Evolutionary conservation across 2,329 filamentous ascomycete species (phyloP).

Genomic region (Botrytis paeoniae): DNA sequence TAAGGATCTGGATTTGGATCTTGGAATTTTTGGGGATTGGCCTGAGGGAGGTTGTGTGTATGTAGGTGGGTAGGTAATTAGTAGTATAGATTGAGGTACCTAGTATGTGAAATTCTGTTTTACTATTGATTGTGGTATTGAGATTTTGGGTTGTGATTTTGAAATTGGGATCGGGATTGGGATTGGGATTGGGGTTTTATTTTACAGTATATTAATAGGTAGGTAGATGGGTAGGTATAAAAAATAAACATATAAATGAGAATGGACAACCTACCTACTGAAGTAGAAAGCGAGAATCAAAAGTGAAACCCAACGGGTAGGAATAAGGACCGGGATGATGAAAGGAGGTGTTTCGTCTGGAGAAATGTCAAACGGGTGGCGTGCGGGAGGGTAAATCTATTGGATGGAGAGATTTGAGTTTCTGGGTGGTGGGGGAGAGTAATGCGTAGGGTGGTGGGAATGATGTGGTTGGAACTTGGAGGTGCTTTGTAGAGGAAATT

Average conservation of each 20-base stretch:
- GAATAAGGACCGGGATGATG: not conserved
- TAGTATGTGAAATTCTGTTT: no score
- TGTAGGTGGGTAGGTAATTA: no score
- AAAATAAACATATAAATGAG: not conserved
- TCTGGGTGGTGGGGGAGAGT: not conserved
- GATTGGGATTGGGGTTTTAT: no score
- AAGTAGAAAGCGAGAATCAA: not conserved
- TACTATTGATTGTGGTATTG: no score
- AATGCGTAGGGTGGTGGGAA: not conserved
- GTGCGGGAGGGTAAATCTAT: not conserved
- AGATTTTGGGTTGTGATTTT: no score
- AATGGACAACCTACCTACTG: not conserved
- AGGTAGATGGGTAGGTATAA: not conserved
- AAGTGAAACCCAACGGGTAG: not conserved
- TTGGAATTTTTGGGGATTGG: no score
- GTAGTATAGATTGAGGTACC: no score
- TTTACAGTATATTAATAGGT: no score
- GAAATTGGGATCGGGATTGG: no score
- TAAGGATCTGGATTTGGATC: no score
- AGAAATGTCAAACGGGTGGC: slow-evolving; percentile 3
- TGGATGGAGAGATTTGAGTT: not conserved
- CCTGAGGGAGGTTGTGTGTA: not conserved
- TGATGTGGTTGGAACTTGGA: not conserved
- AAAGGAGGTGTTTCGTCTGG: not conserved
- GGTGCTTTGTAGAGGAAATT: not conserved